Evolutionary conservation across 2,329 filamentous ascomycete genomes (phyloP), one percentile per base, ranked within the genome.

Genomic region (Pestalotiopsis sp.): DNA sequence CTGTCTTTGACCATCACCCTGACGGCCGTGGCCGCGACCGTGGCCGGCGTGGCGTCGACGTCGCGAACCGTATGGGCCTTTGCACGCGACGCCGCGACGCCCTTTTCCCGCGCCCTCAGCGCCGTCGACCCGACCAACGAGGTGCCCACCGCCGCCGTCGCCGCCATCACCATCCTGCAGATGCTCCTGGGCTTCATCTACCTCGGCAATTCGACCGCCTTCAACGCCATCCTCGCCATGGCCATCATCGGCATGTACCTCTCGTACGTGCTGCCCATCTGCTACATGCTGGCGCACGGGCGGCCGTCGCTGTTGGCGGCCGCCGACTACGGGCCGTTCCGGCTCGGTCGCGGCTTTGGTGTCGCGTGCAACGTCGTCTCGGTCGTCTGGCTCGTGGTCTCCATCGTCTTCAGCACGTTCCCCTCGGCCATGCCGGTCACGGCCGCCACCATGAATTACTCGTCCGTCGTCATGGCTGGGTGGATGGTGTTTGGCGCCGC

Each of bases 401-500:
- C 81, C 4, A 80, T 84, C 31, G 75, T 83, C 1, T 83, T 84
- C 73, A 84, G 83, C 74, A 82, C 79, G 1, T 84, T 84, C 72
- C 83, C 82, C 0, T 84, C 82, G 66, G 73, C 77, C 56, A 79
- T 77, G 74, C 82, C 82, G 0, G 81, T 82, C 9, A 74, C 72
- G 39, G 73, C 72, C 1, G 69, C 71, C 31, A 85, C 84, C 68
- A 85, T 85, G 84, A 85, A 84, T 69, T 85, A 85, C 70, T 85
- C 84, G 1, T 85, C 84, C 62, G 81, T 83, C 0, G 81, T 83
- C 13, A 80, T 85, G 4, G 83, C 82, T 1, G 83, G 64, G 13
- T 66, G 64, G 64, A 57, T 58, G 27, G 25, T 49, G 41, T 66
- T 66, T 38, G 64, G 64, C 2, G 39, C 52, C 4, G 64, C 31